These are phyloP conservation scores for Ceriops decandra DNA, from an alignment of 345 rosid genomes.

Conservation along the genomic window DNA sequence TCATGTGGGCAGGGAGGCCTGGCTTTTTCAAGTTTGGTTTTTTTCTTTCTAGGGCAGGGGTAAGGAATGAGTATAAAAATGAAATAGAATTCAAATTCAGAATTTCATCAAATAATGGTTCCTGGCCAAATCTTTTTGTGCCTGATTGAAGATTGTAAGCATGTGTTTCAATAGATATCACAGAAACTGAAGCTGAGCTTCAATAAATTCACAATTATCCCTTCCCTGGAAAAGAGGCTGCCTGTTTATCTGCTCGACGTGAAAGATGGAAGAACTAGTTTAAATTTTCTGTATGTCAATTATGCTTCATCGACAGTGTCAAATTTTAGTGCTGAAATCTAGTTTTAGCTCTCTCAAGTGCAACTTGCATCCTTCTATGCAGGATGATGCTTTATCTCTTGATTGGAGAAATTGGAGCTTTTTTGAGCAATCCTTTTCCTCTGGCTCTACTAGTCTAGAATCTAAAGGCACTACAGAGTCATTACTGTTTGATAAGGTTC, in stretches of 20 bases:
- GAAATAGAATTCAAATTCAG: no score
- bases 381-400: conserved; percentile 45
- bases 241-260: neutral
- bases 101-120: no score
- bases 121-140: neutral
- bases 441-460: conserved; percentile 18
- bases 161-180: neutral
- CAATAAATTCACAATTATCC: no score
- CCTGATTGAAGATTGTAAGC: neutral
- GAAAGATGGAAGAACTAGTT: neutral
- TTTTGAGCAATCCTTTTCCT: conserved; percentile 33
- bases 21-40: neutral
- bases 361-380: conserved; percentile 20
- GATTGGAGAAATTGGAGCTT: conserved; percentile 81
- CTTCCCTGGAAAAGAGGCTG: no score
- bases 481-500: conserved; percentile 39
- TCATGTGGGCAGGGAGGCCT: neutral
- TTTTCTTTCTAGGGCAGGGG: neutral
- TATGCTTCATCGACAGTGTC: neutral
- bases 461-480: conserved; percentile 30
- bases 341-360: conserved; percentile 2
- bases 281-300: neutral
- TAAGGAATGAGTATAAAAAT: neutral
- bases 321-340: neutral
- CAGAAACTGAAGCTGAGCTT: no score